Conservation (phyloP, 2,329 filamentous ascomycete species). For the Colletotrichum sansevieriae region DNA sequence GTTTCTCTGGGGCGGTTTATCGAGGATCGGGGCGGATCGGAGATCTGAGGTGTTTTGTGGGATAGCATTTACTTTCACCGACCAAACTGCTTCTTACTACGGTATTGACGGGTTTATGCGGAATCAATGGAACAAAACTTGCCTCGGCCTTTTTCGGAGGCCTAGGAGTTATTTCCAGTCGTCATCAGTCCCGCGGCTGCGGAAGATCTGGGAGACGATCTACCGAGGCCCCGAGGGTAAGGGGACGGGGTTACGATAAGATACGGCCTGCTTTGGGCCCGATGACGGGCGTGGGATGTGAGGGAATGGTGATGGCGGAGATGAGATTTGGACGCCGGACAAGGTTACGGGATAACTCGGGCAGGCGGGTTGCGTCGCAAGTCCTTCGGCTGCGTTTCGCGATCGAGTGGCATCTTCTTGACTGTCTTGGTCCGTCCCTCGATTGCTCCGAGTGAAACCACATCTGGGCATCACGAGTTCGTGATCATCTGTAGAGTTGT, state of each 20-base stretch:
- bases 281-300: slow-evolving; percentile 2
- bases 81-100: too few species aligned
- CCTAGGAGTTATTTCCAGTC: not conserved
- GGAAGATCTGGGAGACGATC: not conserved
- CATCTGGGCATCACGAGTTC: slow-evolving; percentile 5
- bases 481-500: not conserved
- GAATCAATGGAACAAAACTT: too few species aligned
- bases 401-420: too few species aligned
- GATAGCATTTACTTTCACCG: too few species aligned
- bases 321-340: not conserved
- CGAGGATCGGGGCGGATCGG: slow-evolving; percentile 26
- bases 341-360: too few species aligned
- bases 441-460: not conserved
- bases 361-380: not conserved
- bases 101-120: too few species aligned
- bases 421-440: too few species aligned
- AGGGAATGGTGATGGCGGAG: slow-evolving; percentile 2
- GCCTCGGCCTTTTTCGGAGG: not conserved
- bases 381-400: not conserved
- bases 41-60: slow-evolving; percentile 9
- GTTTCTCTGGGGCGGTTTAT: too few species aligned
- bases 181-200: too few species aligned
- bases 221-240: slow-evolving; percentile 6
- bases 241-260: not conserved
- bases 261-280: not conserved